Base-by-base conservation (phyloP, 257 asterid species). In the Parsonsia alboflavescens region DNA sequence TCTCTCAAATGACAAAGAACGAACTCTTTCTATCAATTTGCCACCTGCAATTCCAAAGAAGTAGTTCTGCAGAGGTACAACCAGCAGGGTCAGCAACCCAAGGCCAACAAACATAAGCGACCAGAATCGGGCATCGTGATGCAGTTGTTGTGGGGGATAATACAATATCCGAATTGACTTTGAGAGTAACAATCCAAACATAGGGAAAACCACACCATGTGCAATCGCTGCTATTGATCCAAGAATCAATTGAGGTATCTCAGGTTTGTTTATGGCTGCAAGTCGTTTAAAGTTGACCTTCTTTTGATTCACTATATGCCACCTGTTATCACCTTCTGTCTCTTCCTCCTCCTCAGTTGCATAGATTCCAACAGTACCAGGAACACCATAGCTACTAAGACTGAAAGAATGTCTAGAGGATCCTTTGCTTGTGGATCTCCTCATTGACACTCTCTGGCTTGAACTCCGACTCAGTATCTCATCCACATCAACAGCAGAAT, bases 1-100 rank as follows among this genome's bases (percentile, higher is more conserved):
- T 76, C 87, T 93, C 75, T 79, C 83, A 74, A 93, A 93, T 0
- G 91, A 59, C 78, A 90, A 16, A 11, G 95, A 86, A 44, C 98
- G 93, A 54, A 93, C 80, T 79, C 97, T 86, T 62, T 78, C 81
- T 8, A 93, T 85, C 85, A 93, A 74, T 57, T 78, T 90, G 5
- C 91, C 95, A n/a, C 98, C 97, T 1, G 97, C 94, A 50, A 93
- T 75, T 71, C 95, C 98, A 12, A 93, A 93, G 33, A 88, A 86
- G 86, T 64, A 87, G 64, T 88, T 89, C 76, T 93, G 97, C 26
- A 88, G 19, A 0, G 98, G 96, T 17, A 82, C 41, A 73, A 82
- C 83, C 13, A 82, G 33, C 61, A 90, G 68, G 41, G 80, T 70
- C 15, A 71, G 0, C 7, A 72, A 0, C 46, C 89, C 98, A 1